A percentile compares a stretch with the other conserved stretches of the same genome.
Evolutionary conservation across 1,139 yeast species (phyloP).

Genomic region (Arxiozyma telluris): DNA sequence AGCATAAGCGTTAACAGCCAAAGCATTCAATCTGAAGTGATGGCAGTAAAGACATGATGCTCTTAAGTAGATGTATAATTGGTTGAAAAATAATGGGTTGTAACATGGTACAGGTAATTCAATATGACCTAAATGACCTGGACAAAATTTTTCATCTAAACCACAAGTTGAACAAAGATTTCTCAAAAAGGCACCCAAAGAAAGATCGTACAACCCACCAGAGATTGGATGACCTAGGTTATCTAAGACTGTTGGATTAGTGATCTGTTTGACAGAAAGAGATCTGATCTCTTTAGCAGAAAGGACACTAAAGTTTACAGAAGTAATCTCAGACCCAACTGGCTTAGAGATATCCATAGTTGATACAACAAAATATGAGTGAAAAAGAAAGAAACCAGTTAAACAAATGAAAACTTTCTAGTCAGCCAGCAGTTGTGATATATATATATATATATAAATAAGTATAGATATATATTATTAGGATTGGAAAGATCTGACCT

Average conservation of each 20-base stretch:
- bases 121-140: constrained; percentile 98
- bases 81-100: constrained; percentile 89
- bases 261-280: constrained; percentile 87
- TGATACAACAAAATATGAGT: neutral
- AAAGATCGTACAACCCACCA: constrained; percentile 89
- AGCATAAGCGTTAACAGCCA: constrained; percentile 65
- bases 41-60: constrained; percentile 88
- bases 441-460: neutral
- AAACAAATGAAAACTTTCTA: neutral
- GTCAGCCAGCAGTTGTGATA: neutral
- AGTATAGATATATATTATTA: neutral
- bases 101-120: constrained; percentile 93
- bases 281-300: constrained; percentile 74
- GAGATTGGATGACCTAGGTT: constrained; percentile 91
- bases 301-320: constrained; percentile 87
- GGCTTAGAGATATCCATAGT: constrained; percentile 91
- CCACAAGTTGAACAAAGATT: constrained; percentile 95
- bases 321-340: constrained; percentile 84
- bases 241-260: constrained; percentile 91
- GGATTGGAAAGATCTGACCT: neutral
- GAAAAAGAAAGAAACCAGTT: neutral
- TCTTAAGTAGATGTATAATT: constrained; percentile 75
- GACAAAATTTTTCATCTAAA: constrained; percentile 86
- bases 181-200: constrained; percentile 85
- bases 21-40: constrained; percentile 57